phyloP scores from a whole-genome alignment of 2,329 filamentous ascomycete genomes.

The Curvularia hawaiiensis region DNA sequence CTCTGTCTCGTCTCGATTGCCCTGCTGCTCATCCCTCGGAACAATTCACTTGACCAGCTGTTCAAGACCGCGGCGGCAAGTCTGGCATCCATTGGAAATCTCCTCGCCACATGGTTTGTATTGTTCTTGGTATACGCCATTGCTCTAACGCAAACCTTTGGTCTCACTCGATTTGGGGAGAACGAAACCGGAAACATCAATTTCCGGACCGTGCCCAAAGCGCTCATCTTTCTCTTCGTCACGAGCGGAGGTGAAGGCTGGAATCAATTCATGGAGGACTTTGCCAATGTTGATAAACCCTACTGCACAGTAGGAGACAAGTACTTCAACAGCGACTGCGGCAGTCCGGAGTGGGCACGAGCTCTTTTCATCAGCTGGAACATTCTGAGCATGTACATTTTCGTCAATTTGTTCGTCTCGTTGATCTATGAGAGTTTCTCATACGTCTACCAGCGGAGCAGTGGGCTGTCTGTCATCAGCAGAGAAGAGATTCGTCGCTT shows the following conservation, averaged over 20 bases:
- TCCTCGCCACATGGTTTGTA: slow-evolving; percentile 96
- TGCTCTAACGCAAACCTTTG: slow-evolving; percentile 93
- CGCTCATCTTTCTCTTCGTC: slow-evolving; percentile 88
- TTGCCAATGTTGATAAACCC: slow-evolving; percentile 77
- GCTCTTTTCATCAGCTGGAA: slow-evolving; percentile 96
- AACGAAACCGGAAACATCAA: slow-evolving; percentile 81
- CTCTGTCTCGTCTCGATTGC: slow-evolving; percentile 90
- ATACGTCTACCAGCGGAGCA: slow-evolving; percentile 97
- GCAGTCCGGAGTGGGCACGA: slow-evolving; percentile 86
- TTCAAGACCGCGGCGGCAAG: slow-evolving; percentile 98
- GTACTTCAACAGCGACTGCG: slow-evolving; percentile 91
- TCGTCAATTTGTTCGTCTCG: slow-evolving; percentile 96
- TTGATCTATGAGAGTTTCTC: slow-evolving; percentile 99
- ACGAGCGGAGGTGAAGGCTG: slow-evolving; percentile 95
- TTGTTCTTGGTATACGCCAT: slow-evolving; percentile 97
- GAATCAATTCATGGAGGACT: slow-evolving; percentile 98
- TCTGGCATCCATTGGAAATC: slow-evolving; percentile 85
- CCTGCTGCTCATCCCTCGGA: slow-evolving; percentile 88
- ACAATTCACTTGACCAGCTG: slow-evolving; percentile 94
- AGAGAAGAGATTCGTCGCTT: slow-evolving; percentile 94
- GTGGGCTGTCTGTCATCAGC: slow-evolving; percentile 86
- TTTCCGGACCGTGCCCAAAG: slow-evolving; percentile 91
- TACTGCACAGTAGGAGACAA: slow-evolving; percentile 73
- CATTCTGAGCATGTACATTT: slow-evolving; percentile 99
- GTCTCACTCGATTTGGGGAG: slow-evolving; percentile 82